phyloP scores from a whole-genome alignment of 1,284 basidiomycete species.

The Leccinum brunneo-olivaceum region DNA sequence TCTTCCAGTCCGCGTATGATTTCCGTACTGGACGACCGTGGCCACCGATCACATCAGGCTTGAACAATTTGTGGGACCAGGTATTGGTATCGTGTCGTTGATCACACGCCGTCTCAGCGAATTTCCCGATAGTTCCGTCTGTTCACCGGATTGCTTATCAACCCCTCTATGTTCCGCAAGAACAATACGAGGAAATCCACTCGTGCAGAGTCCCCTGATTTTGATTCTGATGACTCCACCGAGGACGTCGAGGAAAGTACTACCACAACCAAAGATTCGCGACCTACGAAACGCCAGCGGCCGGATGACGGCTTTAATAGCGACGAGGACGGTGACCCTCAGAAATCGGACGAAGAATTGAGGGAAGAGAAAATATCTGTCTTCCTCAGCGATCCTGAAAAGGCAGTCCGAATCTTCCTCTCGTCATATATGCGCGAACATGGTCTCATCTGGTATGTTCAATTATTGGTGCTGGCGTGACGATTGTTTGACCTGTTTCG shows the following conservation, averaged over 20 bases:
- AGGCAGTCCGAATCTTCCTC: constrained; percentile 49
- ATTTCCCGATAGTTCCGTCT: constrained; percentile 42
- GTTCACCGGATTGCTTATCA: constrained; percentile 48
- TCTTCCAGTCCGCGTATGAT: constrained; percentile 49
- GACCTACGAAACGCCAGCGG: constrained; percentile 21
- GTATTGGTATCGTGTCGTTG: constrained; percentile 29
- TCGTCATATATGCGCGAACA: constrained; percentile 58
- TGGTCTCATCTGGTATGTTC: constrained; percentile 54
- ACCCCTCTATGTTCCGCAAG: constrained; percentile 31
- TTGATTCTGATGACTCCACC: constrained; percentile 13
- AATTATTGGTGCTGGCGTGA: not conserved
- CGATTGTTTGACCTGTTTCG: not conserved
- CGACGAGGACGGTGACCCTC: constrained; percentile 30
- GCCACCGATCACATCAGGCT: constrained; percentile 36
- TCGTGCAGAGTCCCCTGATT: constrained; percentile 26
- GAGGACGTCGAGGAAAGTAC: constrained; percentile 4
- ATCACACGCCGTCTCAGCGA: constrained; percentile 1
- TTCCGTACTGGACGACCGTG: constrained; percentile 51
- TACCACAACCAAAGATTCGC: constrained; percentile 2
- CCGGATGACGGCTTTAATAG: constrained; percentile 9
- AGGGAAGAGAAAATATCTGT: constrained; percentile 41
- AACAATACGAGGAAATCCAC: constrained; percentile 19
- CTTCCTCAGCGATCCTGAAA: constrained; percentile 56
- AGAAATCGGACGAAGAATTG: constrained; percentile 30
- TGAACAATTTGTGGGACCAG: constrained; percentile 55